Evolutionary conservation across 164 flowering plant species (phyloP).

Genomic region (Tinospora cordifolia): DNA sequence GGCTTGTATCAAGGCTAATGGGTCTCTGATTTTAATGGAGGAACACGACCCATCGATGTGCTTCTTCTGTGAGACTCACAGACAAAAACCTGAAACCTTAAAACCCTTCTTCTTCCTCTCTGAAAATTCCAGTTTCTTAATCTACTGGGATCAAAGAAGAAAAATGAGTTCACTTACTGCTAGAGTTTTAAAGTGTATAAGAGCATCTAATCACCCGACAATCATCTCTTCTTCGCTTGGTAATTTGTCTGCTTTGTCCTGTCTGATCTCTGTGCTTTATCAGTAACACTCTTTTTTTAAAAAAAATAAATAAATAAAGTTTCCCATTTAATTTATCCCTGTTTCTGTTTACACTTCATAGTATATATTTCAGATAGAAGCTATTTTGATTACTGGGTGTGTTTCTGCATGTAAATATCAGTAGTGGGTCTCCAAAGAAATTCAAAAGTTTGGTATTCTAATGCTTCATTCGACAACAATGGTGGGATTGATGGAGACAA

Average conservation of each 20-base stretch:
- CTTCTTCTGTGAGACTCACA: not conserved
- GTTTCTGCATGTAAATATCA: not conserved
- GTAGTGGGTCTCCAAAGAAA: slow-evolving; percentile 29
- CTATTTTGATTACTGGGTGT: too few relatives aligned
- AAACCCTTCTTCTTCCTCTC: not conserved
- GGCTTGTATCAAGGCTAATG: too few relatives aligned
- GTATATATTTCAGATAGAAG: not conserved
- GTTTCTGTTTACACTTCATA: not conserved
- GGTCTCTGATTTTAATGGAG: too few relatives aligned
- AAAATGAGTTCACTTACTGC: slow-evolving; percentile 12
- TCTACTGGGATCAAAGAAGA: not conserved
- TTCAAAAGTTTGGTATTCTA: slow-evolving; percentile 43
- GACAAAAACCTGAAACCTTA: not conserved
- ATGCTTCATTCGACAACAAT: slow-evolving; percentile 21
- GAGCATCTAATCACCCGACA: not conserved
- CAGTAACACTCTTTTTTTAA: not conserved
- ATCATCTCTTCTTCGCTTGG: slow-evolving; percentile 10
- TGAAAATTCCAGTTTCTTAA: not conserved
- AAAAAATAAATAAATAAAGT: too few relatives aligned
- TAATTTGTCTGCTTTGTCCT: slow-evolving; percentile 14
- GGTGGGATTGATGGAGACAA: slow-evolving; percentile 17
- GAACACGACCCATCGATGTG: too few relatives aligned
- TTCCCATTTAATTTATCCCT: not conserved
- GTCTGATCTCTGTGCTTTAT: not conserved
- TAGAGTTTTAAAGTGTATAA: slow-evolving; percentile 10